Evolutionary conservation across 2,329 filamentous ascomycete genomes (phyloP), one percentile per base, ranked within the genome.

Genomic region (Dactylellina sp.): DNA sequence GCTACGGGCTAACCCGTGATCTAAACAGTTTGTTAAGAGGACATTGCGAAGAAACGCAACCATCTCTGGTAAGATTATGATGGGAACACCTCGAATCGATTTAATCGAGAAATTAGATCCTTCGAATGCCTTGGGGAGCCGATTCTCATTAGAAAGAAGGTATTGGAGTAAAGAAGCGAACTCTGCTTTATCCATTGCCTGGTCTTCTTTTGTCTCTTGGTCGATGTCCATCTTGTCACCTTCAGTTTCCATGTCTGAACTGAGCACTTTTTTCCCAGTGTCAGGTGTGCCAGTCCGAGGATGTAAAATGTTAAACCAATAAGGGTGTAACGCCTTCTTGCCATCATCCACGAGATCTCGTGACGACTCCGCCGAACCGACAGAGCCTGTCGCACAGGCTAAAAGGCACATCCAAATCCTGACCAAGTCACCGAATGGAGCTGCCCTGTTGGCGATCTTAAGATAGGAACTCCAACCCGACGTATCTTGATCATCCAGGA

Each of bases 291-390:
- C 22, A 16, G 76, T 60, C 37, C 76, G 66, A 63, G 82, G 82
- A 76, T 90, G 89, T 11, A 89, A 81, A 79, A 89, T 86, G 50
- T 83, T 82, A 78, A 89, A 89, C 88, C 88, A 91, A 79, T 90
- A 89, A 9, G 89, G 89, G 81, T 82, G 80, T 76, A 82, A 53
- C 24, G 95, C 95, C 80, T 92, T 93, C 75, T 88, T 89, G 1
- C 93, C 95, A 82, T 98, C 94, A 79, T 99, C 95, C 0, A 91
- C 82, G 1, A 98, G 89, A 79, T 98, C 94, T 72, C 89, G 90
- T 49, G 91, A 87, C 79, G 93, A 90, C 56, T 88, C 86, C 1
- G 83, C 81, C 11, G 89, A 89, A 14, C 87, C 88, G 7, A 95
- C 37, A 6, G 32, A 18, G 2, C 25, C 9, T 4, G 70, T 74